Evolutionary conservation across 768 basidiomycete species (phyloP).

Genomic region (Pisolithus orientalis): DNA sequence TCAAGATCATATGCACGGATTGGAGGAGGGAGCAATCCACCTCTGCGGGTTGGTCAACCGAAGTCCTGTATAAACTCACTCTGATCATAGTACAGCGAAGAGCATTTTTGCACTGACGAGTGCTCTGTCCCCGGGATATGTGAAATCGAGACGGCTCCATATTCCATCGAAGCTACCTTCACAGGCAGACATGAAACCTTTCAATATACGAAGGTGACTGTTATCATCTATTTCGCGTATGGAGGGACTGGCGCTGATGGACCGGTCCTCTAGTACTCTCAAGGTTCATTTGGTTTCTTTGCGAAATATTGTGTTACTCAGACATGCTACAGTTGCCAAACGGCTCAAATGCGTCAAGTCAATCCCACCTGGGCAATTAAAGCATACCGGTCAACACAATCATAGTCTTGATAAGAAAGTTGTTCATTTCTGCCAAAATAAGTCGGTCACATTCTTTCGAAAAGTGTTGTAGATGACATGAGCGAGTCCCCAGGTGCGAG

Average conservation of each 20-base stretch:
- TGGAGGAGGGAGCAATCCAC: constrained; percentile 35
- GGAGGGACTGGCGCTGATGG: neutral
- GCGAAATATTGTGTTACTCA: neutral
- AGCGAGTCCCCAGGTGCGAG: constrained; percentile 33
- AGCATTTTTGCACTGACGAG: constrained; percentile 39
- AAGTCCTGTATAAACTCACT: neutral
- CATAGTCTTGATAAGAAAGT: constrained; percentile 40
- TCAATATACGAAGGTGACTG: constrained; percentile 53
- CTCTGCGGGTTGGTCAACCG: constrained; percentile 47
- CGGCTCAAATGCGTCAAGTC: constrained; percentile 43
- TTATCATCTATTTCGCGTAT: neutral
- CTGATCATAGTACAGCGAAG: constrained; percentile 33
- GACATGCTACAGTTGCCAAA: constrained; percentile 33
- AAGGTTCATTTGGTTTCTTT: constrained; percentile 30
- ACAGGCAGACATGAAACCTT: constrained; percentile 55
- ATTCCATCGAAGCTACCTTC: constrained; percentile 57
- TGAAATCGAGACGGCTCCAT: constrained; percentile 52
- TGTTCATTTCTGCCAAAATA: constrained; percentile 50
- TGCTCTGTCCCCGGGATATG: constrained; percentile 48
- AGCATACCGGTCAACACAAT: constrained; percentile 43
- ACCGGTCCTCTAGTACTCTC: constrained; percentile 38
- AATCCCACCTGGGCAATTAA: constrained; percentile 36
- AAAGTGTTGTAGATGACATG: no score
- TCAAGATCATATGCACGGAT: constrained; percentile 47
- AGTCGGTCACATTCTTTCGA: constrained; percentile 21